Evolutionary conservation across 495 filamentous ascomycete species (phyloP).

Genomic region (Lindgomyces ingoldianus): DNA sequence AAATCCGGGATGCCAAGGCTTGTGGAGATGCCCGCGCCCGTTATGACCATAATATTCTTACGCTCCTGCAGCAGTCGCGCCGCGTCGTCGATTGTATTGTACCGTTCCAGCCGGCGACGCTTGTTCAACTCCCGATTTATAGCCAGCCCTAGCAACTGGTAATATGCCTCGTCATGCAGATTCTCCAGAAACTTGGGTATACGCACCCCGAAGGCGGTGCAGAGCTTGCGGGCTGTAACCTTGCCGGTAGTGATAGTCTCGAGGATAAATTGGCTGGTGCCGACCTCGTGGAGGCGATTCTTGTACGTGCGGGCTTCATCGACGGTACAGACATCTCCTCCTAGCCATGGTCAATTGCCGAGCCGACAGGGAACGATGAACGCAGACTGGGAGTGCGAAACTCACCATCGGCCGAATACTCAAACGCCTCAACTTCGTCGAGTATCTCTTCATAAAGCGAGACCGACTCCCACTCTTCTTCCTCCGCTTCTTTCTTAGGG

Average conservation of each 20-base stretch:
- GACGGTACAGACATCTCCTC: slow-evolving; percentile 63
- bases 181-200: slow-evolving; percentile 67
- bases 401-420: slow-evolving; percentile 37
- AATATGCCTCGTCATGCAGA: slow-evolving; percentile 60
- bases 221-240: slow-evolving; percentile 77
- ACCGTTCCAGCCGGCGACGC: slow-evolving; percentile 74
- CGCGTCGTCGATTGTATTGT: slow-evolving; percentile 87
- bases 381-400: slow-evolving; percentile 1
- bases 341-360: slow-evolving; percentile 12
- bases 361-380: neutral
- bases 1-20: slow-evolving; percentile 71
- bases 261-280: slow-evolving; percentile 72
- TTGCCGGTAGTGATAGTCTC: slow-evolving; percentile 67
- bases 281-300: slow-evolving; percentile 69
- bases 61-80: slow-evolving; percentile 71
- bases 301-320: slow-evolving; percentile 71
- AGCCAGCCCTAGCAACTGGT: slow-evolving; percentile 70
- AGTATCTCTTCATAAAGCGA: slow-evolving; percentile 70
- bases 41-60: slow-evolving; percentile 87
- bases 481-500: slow-evolving; percentile 53
- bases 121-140: slow-evolving; percentile 81
- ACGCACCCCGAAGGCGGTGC: slow-evolving; percentile 86
- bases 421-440: slow-evolving; percentile 55
- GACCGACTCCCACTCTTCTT: slow-evolving; percentile 63
- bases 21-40: slow-evolving; percentile 86